A percentile compares a stretch with the other conserved stretches of the same genome.
Evolutionary conservation across 768 basidiomycete genomes (phyloP).

Genomic region (Gyrodon lividus): DNA sequence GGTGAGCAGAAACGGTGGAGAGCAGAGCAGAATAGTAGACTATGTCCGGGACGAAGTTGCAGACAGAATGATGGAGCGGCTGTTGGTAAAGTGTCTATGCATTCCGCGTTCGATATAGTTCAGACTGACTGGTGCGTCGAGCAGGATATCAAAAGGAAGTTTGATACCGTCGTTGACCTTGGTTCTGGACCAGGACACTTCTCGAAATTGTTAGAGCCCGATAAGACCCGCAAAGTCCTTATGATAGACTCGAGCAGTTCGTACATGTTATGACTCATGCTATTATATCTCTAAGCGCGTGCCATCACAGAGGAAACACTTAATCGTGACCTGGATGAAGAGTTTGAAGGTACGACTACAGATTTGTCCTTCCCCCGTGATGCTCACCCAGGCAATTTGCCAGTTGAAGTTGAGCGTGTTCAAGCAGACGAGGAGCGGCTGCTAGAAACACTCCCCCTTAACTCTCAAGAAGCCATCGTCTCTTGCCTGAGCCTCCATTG

Average conservation of each 20-base stretch:
- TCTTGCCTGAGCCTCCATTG: slow-evolving; percentile 93
- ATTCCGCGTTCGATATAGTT: background rate
- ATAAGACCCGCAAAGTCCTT: slow-evolving; percentile 66
- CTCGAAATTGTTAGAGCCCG: slow-evolving; percentile 70
- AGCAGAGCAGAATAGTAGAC: slow-evolving; percentile 76
- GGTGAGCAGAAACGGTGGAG: slow-evolving; percentile 53
- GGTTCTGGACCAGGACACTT: slow-evolving; percentile 93
- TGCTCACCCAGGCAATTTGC: slow-evolving; percentile 3
- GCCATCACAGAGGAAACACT: slow-evolving; percentile 57
- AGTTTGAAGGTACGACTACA: slow-evolving; percentile 69
- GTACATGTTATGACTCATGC: slow-evolving; percentile 15
- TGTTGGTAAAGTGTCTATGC: slow-evolving; percentile 55
- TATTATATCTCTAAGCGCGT: slow-evolving; percentile 3
- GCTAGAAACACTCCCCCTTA: slow-evolving; percentile 57
- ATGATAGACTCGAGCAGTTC: slow-evolving; percentile 89
- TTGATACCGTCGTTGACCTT: slow-evolving; percentile 78
- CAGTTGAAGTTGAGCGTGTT: slow-evolving; percentile 77
- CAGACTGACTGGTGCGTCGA: background rate
- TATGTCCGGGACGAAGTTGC: slow-evolving; percentile 91
- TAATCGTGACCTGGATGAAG: slow-evolving; percentile 70
- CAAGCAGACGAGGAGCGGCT: slow-evolving; percentile 85
- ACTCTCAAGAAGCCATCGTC: slow-evolving; percentile 88
- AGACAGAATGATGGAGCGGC: slow-evolving; percentile 85
- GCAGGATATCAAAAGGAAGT: slow-evolving; percentile 90
- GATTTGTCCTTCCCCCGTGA: background rate